These are phyloP conservation scores for Aegle marmelos DNA, from an alignment of 345 rosid species.

Conservation along the genomic window DNA sequence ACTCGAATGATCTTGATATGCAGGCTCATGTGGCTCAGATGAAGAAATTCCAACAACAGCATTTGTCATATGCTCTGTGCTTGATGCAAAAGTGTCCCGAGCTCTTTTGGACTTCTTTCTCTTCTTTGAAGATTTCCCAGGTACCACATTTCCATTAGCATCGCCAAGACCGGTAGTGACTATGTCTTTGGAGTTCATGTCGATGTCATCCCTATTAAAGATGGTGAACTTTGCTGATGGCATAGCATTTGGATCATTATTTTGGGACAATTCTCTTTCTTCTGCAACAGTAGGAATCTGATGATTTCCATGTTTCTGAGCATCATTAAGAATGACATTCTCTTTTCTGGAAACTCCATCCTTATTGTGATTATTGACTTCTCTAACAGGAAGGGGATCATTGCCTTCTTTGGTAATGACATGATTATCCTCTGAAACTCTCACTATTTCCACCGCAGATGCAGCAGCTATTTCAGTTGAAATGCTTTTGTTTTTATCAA, in stretches of 20 bases:
- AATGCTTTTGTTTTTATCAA: slow-evolving; percentile 12
- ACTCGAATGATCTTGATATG: slow-evolving; percentile 18
- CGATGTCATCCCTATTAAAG: slow-evolving; percentile 5
- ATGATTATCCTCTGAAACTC: slow-evolving; percentile 12
- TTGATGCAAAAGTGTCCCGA: slow-evolving; percentile 24
- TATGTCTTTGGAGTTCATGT: background rate
- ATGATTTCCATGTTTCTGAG: slow-evolving; percentile 7
- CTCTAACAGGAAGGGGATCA: background rate
- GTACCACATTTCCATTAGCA: slow-evolving; percentile 10
- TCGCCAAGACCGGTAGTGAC: background rate
- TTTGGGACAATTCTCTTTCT: slow-evolving; percentile 7
- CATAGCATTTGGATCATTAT: slow-evolving; percentile 1
- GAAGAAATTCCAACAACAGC: slow-evolving; percentile 18
- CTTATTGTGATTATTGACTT: slow-evolving; percentile 1
- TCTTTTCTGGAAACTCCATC: slow-evolving; percentile 3
- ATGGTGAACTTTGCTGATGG: background rate
- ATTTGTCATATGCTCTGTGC: slow-evolving; percentile 18
- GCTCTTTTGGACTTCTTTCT: slow-evolving; percentile 40
- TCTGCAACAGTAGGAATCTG: slow-evolving; percentile 13
- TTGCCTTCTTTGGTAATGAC: slow-evolving; percentile 6
- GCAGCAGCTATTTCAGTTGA: slow-evolving; percentile 7
- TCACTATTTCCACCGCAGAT: background rate
- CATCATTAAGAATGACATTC: background rate
- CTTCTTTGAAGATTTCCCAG: slow-evolving; percentile 36
- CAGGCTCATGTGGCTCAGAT: slow-evolving; percentile 14